Conservation (phyloP, 768 basidiomycete genomes). For the Macrolepiota dolichaula region DNA sequence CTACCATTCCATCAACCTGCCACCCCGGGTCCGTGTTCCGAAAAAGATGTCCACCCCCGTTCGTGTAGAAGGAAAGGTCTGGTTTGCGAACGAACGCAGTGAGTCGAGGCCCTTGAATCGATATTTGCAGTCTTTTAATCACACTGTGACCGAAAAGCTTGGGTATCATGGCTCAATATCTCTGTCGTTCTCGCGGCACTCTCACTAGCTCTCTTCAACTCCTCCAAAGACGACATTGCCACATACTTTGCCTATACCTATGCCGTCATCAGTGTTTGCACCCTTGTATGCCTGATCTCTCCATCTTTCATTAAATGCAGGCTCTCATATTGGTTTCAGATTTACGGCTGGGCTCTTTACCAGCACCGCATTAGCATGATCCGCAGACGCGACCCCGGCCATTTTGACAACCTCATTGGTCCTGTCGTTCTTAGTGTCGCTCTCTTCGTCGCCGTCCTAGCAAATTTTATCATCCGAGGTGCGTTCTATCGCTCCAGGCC, state of each 20-base stretch:
- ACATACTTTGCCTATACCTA: conserved; percentile 81
- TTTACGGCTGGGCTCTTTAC: conserved; percentile 86
- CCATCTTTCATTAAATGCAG: not conserved
- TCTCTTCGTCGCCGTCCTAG: conserved; percentile 84
- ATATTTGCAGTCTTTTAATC: not conserved
- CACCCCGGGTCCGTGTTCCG: conserved; percentile 67
- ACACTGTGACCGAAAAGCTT: conserved; percentile 47
- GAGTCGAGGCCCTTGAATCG: conserved; percentile 20
- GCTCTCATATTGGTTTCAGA: conserved; percentile 31
- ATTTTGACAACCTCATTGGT: conserved; percentile 83
- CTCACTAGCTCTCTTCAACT: conserved; percentile 85
- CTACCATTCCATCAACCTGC: conserved; percentile 72
- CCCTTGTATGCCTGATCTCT: conserved; percentile 47
- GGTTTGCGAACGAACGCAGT: conserved; percentile 98
- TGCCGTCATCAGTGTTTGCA: conserved; percentile 70
- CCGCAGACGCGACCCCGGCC: conserved; percentile 79
- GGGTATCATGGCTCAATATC: conserved; percentile 90
- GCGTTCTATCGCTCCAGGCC: conserved; percentile 22
- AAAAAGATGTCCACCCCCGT: conserved; percentile 81
- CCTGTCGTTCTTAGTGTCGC: conserved; percentile 79
- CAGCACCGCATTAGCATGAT: conserved; percentile 91
- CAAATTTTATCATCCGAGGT: conserved; percentile 89
- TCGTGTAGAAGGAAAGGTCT: conserved; percentile 92
- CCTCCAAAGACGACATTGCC: conserved; percentile 69
- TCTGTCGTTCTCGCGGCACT: conserved; percentile 82